A percentile compares a stretch with the other conserved stretches of the same genome.
Evolutionary conservation across 331 rosid species (phyloP).

Genomic region (Dryas integrifolia): DNA sequence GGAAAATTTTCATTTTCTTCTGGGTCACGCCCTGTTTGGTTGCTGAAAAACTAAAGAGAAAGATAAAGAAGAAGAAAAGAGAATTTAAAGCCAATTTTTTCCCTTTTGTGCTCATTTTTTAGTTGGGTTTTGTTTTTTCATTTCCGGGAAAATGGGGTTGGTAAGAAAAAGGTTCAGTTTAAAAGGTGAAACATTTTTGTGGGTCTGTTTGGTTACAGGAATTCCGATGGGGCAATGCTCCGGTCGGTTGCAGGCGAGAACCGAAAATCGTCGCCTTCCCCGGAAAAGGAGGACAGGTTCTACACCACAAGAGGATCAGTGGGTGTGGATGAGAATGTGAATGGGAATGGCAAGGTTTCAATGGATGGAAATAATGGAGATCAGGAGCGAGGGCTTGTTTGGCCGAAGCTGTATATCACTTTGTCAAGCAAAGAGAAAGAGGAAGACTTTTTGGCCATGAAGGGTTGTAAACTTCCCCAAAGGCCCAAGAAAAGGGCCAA

Average conservation of each 20-base stretch:
- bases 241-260: slow-evolving; percentile 36
- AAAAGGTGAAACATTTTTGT: neutral
- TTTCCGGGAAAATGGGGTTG: neutral
- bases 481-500: slow-evolving; percentile 74
- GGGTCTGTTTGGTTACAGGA: slow-evolving; percentile 40
- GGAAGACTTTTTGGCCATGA: slow-evolving; percentile 68
- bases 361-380: slow-evolving; percentile 39
- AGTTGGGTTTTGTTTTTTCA: neutral
- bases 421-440: slow-evolving; percentile 72
- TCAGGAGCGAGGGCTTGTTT: slow-evolving; percentile 46
- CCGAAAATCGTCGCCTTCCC: slow-evolving; percentile 50
- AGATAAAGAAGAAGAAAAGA: neutral
- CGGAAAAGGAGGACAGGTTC: slow-evolving; percentile 77
- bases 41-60: neutral
- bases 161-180: neutral
- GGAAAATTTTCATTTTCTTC: slow-evolving; percentile 11
- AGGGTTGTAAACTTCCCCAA: slow-evolving; percentile 68
- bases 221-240: slow-evolving; percentile 43
- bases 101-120: neutral
- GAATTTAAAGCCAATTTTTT: neutral
- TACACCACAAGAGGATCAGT: slow-evolving; percentile 63
- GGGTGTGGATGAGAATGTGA: slow-evolving; percentile 40
- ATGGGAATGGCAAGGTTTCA: slow-evolving; percentile 37
- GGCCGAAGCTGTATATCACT: slow-evolving; percentile 56
- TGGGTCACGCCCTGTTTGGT: slow-evolving; percentile 8